Evolutionary conservation across 225 moss, liverwort and hornwort genomes (phyloP), one percentile per base, ranked within the genome.

Genomic region (Thuidium tamariscinum): DNA sequence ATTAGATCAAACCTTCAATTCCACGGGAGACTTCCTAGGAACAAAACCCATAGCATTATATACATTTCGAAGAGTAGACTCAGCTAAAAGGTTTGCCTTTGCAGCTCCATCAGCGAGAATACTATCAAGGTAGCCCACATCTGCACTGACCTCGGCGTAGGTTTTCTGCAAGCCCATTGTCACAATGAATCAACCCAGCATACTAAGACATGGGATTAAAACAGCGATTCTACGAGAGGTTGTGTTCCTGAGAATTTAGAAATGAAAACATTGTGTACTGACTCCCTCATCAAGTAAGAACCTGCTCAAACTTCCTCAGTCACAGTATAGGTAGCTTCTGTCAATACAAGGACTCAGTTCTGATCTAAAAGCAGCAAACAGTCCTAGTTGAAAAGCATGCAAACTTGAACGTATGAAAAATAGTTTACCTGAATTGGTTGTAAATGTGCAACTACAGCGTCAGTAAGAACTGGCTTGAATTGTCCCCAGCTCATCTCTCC

Each of bases 31-130:
- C 86, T 81, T 90, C 57, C 93, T 90, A 74, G 97, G 96, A 79
- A 93, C 88, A 89, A 99, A 99, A 32, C 98, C 98, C 93, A 99
- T 93, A 22, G 98, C 97, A 93, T 86, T 95, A 80, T 88, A 95
- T 46, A 92, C 95, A 89, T 95, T 97, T 73, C 91, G 90, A 79
- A 97, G 96, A 66, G 95, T 99, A 48, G 89, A 88, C 84, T 93
- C 92, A 32, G 98, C 97, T 89, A 99, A 93, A 76, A 84, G 64
- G 87, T 93, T 94, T 29, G 97, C 98, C 82, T 95, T 95, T 30
- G 92, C 96, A 82, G 98, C 97, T 89, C 98, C 98, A 48, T 95
- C 90, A 44, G 93, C 93, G 34, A 99, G 91, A 87, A 97, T 77
- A 60, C 86, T 79, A 84, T 99, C 97, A 71, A 97, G 90, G 86